Base-by-base conservation (phyloP, 805 yeast genomes). In the Suhomyces sp. region DNA sequence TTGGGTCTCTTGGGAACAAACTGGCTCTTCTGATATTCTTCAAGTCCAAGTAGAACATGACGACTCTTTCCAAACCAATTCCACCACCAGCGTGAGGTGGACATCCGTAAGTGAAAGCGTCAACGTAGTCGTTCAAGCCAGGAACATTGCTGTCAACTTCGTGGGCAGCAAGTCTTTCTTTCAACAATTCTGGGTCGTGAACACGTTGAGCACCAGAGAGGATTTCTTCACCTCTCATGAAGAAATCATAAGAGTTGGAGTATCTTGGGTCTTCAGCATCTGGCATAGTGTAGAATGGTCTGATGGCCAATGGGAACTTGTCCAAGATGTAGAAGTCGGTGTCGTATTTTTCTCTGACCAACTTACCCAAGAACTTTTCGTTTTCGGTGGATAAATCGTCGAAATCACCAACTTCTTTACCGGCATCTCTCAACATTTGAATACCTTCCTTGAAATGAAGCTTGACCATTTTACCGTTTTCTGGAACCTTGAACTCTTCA, bases 1-100 rank as follows among this genome's bases (percentile, higher is more conserved):
- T 86, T 60, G 99, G 99, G 74, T 94, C 99, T 79, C 99, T 88
- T 70, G 99, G 99, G 94, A 94, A 94, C 69, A 93, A 77, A 10
- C 97, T 87, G n/a, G 99, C 97, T 71, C 99, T 87, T 76, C 99
- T 88, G 62, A 94, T 94, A 78, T 94, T 94, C 80, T 93, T 93
- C 79, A 94, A 82, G 68, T 91, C 99, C 71, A 94, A 82, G 85
- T 82, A 94, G 83, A 94, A 94, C 99, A 94, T 94, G 58, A 94
- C 90, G 35, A 94, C 99, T 79, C 99, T 89, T 78, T 94, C 99
- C 61, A 94, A 78, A 67, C 99, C 99, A 70, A 94, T 94, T 74
- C 99, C 99, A 78, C 99, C 99, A 71, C 99, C 99, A 35, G 97
- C 99, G 67, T 94, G 99, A 48, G 99, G 99, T 58, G 97, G 87